Conservation (phyloP, 495 filamentous ascomycete species). For the Filosporella fistucella region DNA sequence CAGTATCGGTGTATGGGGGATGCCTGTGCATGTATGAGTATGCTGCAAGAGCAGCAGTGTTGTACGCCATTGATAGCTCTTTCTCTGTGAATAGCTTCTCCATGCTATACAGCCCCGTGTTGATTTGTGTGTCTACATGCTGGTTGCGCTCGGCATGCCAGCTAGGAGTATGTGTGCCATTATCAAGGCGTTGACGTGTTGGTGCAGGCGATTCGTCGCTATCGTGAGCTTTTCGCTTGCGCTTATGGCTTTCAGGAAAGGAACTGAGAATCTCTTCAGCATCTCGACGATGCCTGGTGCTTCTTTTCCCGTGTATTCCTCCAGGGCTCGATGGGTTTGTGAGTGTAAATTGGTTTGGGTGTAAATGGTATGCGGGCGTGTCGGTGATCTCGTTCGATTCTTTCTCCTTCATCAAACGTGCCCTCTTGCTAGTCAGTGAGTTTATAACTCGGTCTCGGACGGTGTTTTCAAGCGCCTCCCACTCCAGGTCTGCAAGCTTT, state of each 20-base stretch:
- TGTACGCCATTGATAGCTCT: slow-evolving; percentile 74
- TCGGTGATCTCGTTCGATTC: slow-evolving; percentile 83
- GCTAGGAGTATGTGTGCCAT: slow-evolving; percentile 28
- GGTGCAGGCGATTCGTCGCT: slow-evolving; percentile 73
- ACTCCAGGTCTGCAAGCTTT: slow-evolving; percentile 78
- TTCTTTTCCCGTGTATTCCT: slow-evolving; percentile 72
- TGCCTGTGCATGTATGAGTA: slow-evolving; percentile 45
- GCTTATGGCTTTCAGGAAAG: slow-evolving; percentile 64
- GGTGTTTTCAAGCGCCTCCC: slow-evolving; percentile 67
- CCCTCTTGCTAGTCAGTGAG: slow-evolving; percentile 67
- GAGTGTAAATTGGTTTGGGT: slow-evolving; percentile 89
- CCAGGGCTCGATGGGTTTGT: slow-evolving; percentile 76
- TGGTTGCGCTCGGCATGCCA: neutral
- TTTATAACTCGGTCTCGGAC: slow-evolving; percentile 82
- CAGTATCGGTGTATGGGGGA: slow-evolving; percentile 46
- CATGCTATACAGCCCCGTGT: slow-evolving; percentile 65
- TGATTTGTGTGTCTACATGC: slow-evolving; percentile 29
- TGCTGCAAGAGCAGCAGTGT: slow-evolving; percentile 64
- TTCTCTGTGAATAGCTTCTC: slow-evolving; percentile 93
- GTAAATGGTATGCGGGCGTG: slow-evolving; percentile 78
- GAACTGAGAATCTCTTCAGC: slow-evolving; percentile 69
- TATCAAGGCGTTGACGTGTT: slow-evolving; percentile 37
- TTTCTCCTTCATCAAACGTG: slow-evolving; percentile 78
- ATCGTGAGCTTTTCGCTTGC: slow-evolving; percentile 70
- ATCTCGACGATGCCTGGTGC: slow-evolving; percentile 76